These are phyloP conservation scores for Russula virescens DNA, from an alignment of 768 basidiomycete genomes.

Conservation along the genomic window DNA sequence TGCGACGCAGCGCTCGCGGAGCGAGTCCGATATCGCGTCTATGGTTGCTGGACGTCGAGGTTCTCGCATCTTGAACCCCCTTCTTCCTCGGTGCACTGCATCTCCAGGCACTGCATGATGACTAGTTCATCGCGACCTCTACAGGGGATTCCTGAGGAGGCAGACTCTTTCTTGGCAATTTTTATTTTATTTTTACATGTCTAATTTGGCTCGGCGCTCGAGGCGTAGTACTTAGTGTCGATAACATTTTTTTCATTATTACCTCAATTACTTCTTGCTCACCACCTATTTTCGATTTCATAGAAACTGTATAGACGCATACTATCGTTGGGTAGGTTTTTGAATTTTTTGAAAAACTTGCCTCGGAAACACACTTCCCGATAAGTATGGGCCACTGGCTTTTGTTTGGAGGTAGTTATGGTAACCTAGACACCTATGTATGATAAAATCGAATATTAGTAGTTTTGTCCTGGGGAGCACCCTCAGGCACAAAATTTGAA, in stretches of 20 bases:
- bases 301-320: background rate
- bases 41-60: background rate
- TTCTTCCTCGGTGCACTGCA: background rate
- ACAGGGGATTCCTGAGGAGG: too few relatives aligned
- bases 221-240: too few relatives aligned
- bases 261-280: background rate
- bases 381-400: too few relatives aligned
- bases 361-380: too few relatives aligned
- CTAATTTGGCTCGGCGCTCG: background rate
- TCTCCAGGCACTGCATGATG: background rate
- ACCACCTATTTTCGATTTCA: background rate
- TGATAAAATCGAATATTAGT: too few relatives aligned
- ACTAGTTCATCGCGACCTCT: background rate
- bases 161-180: background rate
- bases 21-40: slow-evolving; percentile 24
- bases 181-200: background rate
- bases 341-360: too few relatives aligned
- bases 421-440: too few relatives aligned
- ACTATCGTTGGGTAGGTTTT: too few relatives aligned
- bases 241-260: background rate
- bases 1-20: slow-evolving; percentile 23
- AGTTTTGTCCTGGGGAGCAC: too few relatives aligned
- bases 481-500: too few relatives aligned
- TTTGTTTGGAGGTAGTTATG: too few relatives aligned
- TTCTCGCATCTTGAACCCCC: background rate